These are phyloP conservation scores for Arthrocladium fulminans DNA, from an alignment of 2,329 filamentous ascomycete genomes.

Conservation along the genomic window DNA sequence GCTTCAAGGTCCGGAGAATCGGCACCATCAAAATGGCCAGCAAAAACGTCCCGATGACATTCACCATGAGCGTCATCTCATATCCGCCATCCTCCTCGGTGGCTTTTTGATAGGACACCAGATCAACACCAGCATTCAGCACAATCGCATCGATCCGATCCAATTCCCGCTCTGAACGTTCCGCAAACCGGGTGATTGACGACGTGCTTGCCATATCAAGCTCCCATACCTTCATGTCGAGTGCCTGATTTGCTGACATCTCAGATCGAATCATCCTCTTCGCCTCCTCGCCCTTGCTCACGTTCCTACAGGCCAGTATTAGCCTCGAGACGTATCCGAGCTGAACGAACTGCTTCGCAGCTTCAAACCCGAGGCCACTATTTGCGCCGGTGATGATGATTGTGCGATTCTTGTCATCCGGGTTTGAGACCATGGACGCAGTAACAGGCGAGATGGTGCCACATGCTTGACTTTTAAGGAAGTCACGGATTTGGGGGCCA, in stretches of 20 bases:
- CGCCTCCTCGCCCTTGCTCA: constrained; percentile 31
- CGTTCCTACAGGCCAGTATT: constrained; percentile 28
- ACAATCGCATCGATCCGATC: constrained; percentile 30
- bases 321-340: constrained; percentile 28
- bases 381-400: constrained; percentile 39
- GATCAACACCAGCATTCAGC: constrained; percentile 37
- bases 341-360: constrained; percentile 33
- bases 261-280: constrained; percentile 13
- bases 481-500: neutral
- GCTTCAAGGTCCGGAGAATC: too few species aligned
- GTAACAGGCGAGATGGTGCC: neutral
- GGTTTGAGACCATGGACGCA: neutral
- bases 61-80: constrained; percentile 40
- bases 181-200: constrained; percentile 31
- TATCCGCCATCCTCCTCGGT: constrained; percentile 31
- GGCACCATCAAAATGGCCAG: constrained; percentile 19
- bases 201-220: constrained; percentile 31
- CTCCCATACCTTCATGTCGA: constrained; percentile 30
- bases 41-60: constrained; percentile 20
- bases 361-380: constrained; percentile 36
- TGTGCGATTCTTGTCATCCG: constrained; percentile 24
- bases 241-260: constrained; percentile 26
- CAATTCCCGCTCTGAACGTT: constrained; percentile 22
- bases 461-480: neutral
- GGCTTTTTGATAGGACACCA: constrained; percentile 23